Evolutionary conservation across 306 rosid genomes (phyloP).

Genomic region (Cucumis cinereus): DNA sequence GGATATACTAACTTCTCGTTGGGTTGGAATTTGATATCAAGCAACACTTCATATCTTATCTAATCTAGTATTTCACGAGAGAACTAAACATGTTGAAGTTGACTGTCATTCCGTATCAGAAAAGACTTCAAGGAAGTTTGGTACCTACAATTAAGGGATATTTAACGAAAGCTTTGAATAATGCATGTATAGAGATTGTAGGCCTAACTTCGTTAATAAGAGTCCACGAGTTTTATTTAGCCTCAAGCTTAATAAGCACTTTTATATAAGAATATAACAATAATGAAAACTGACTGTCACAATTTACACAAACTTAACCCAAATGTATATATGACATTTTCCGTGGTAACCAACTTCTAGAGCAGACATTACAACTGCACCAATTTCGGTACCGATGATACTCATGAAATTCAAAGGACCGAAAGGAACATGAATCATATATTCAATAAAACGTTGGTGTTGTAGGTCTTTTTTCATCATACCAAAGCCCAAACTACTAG

Average conservation of each 20-base stretch:
- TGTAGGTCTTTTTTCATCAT: background rate
- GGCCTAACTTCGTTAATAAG: too few relatives aligned
- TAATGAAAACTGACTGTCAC: background rate
- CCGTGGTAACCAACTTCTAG: background rate
- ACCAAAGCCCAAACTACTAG: background rate
- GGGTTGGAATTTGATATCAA: too few relatives aligned
- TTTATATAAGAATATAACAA: background rate
- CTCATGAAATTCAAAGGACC: background rate
- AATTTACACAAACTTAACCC: slow-evolving; percentile 2
- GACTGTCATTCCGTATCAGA: too few relatives aligned
- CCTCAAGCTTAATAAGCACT: background rate
- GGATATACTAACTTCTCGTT: too few relatives aligned
- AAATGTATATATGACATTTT: background rate
- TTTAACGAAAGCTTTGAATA: too few relatives aligned
- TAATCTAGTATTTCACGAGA: too few relatives aligned
- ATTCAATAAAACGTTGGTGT: background rate
- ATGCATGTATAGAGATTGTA: too few relatives aligned
- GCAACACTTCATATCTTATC: too few relatives aligned
- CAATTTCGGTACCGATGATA: background rate
- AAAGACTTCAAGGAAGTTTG: too few relatives aligned
- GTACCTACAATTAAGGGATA: too few relatives aligned
- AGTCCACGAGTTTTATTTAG: too few relatives aligned
- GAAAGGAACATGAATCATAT: background rate
- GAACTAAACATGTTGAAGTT: too few relatives aligned
- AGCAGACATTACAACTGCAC: background rate